Evolutionary conservation across 2,329 filamentous ascomycete species (phyloP).

Genomic region (Stylonectria norvegica): DNA sequence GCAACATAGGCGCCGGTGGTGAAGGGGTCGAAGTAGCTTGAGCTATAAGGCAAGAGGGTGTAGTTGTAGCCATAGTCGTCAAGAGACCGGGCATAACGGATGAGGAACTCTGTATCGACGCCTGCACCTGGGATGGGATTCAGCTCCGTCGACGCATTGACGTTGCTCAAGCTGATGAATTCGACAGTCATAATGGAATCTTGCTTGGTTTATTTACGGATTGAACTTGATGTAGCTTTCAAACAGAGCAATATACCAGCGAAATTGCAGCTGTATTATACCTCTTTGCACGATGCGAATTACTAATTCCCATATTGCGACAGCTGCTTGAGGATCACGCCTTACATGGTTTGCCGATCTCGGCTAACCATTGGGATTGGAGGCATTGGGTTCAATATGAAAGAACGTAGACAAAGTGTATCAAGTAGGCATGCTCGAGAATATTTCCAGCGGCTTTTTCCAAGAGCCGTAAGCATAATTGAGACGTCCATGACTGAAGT

Average conservation of each 20-base stretch:
- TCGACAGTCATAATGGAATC: conserved; percentile 39
- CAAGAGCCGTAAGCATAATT: too few species aligned
- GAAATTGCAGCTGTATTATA: conserved; percentile 2
- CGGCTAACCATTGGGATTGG: too few species aligned
- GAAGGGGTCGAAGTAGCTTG: conserved; percentile 42
- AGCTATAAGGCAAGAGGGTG: conserved; percentile 58
- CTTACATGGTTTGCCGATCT: conserved; percentile 22
- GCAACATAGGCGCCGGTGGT: conserved; percentile 58
- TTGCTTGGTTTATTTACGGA: background rate
- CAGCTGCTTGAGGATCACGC: conserved; percentile 22
- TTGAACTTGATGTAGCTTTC: background rate
- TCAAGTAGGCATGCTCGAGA: too few species aligned
- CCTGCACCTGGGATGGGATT: conserved; percentile 48
- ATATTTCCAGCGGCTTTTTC: too few species aligned
- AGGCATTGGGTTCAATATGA: too few species aligned
- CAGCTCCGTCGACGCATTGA: conserved; percentile 55
- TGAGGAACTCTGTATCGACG: conserved; percentile 54
- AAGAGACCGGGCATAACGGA: conserved; percentile 53
- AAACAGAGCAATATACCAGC: background rate
- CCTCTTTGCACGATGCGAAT: conserved; percentile 10
- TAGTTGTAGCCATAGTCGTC: conserved; percentile 62
- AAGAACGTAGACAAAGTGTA: too few species aligned
- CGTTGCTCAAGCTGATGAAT: conserved; percentile 57
- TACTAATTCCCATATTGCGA: conserved; percentile 28
- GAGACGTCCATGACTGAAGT: too few species aligned